A percentile compares a stretch with the other conserved stretches of the same genome.
phyloP scores from a whole-genome alignment of 2,329 filamentous ascomycete species.

The Exophiala bonariae region DNA sequence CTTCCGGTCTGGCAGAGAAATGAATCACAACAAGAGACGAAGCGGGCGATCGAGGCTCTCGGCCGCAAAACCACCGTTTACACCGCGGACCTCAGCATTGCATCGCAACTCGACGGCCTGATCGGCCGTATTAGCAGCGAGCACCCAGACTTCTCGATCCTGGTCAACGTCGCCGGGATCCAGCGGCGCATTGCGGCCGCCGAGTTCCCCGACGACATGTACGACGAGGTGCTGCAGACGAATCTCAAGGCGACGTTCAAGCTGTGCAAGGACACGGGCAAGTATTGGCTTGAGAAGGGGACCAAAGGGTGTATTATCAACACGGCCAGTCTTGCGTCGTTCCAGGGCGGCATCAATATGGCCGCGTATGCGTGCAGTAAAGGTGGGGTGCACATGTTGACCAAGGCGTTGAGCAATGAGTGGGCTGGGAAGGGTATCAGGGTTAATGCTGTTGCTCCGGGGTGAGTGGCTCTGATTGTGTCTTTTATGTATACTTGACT shows the following conservation, averaged over 20 bases:
- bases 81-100: constrained; percentile 13
- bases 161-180: constrained; percentile 8
- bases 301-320: constrained; percentile 62
- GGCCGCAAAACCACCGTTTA: constrained; percentile 15
- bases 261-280: constrained; percentile 34
- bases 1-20: constrained; percentile 6
- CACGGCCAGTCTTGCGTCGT: constrained; percentile 69
- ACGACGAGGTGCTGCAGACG: constrained; percentile 36
- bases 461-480: constrained; percentile 59
- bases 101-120: constrained; percentile 6
- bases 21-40: constrained; percentile 10
- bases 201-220: constrained; percentile 59
- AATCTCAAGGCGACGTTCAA: constrained; percentile 39
- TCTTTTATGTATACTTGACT: background rate
- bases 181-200: background rate
- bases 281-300: constrained; percentile 56
- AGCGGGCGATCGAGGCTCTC: constrained; percentile 11
- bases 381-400: constrained; percentile 78
- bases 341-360: constrained; percentile 81
- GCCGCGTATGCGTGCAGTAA: constrained; percentile 78
- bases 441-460: constrained; percentile 84
- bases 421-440: constrained; percentile 75
- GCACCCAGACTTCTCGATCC: background rate
- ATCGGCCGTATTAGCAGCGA: background rate
- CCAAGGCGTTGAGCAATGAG: constrained; percentile 81